phyloP scores from a whole-genome alignment of 805 yeast species.

The Komagataella pastoris region DNA sequence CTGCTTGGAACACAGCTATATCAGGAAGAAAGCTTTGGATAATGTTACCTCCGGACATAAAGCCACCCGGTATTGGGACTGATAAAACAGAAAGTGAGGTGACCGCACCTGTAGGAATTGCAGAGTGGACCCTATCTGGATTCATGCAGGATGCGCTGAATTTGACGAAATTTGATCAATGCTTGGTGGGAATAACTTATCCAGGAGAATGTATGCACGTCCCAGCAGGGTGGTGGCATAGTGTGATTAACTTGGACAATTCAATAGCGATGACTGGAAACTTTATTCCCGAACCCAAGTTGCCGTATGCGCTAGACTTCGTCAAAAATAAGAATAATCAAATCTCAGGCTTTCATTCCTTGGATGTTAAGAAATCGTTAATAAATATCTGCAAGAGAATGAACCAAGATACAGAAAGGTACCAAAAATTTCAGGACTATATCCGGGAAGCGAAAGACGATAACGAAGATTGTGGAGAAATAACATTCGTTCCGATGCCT shows the following conservation, averaged over 20 bases:
- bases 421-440: slow-evolving; percentile 9
- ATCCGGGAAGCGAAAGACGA: slow-evolving; percentile 10
- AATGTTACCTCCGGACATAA: slow-evolving; percentile 66
- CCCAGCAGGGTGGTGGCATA: slow-evolving; percentile 98
- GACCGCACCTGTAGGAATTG: slow-evolving; percentile 82
- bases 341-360: slow-evolving; percentile 66
- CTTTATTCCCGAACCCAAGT: slow-evolving; percentile 58
- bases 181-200: slow-evolving; percentile 58
- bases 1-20: slow-evolving; percentile 81
- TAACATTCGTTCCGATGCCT: slow-evolving; percentile 29
- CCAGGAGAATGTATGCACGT: slow-evolving; percentile 82
- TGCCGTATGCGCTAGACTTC: slow-evolving; percentile 53
- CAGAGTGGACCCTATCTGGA: slow-evolving; percentile 83
- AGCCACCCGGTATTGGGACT: slow-evolving; percentile 80
- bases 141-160: slow-evolving; percentile 59
- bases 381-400: slow-evolving; percentile 15
- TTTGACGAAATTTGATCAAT: slow-evolving; percentile 28
- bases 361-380: slow-evolving; percentile 28
- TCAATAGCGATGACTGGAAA: slow-evolving; percentile 84
- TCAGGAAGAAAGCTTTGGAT: slow-evolving; percentile 76
- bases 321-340: slow-evolving; percentile 56
- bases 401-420: slow-evolving; percentile 6
- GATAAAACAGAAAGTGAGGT: slow-evolving; percentile 75
- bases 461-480: slow-evolving; percentile 57
- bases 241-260: slow-evolving; percentile 75